Percentiles rank a stretch among this genome's conserved stretches.
These are phyloP conservation scores for Coccomyxa subellipsoidea DNA, from an alignment of 163 green algal species.

Conservation along the genomic window DNA sequence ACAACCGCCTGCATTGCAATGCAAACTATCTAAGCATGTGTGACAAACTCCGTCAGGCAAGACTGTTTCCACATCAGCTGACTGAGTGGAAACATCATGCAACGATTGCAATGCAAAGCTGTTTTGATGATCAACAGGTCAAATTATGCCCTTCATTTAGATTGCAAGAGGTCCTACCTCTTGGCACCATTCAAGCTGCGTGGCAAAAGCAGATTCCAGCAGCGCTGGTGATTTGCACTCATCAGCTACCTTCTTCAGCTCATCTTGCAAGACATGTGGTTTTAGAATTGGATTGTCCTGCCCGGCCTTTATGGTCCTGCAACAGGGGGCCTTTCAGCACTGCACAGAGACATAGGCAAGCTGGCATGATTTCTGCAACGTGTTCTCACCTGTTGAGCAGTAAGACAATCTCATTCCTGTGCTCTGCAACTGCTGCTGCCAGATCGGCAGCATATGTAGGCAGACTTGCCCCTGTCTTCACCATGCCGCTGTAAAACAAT, in stretches of 20 bases:
- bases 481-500: too few relatives aligned
- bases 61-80: too few relatives aligned
- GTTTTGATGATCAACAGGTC: too few relatives aligned
- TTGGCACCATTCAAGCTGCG: neutral
- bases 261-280: neutral
- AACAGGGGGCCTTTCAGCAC: neutral
- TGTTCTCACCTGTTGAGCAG: neutral
- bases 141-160: too few relatives aligned
- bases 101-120: too few relatives aligned
- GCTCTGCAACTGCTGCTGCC: neutral
- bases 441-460: neutral
- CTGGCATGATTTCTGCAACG: neutral
- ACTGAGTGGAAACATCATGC: too few relatives aligned
- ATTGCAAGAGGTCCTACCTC: neutral
- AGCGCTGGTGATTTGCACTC: neutral
- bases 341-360: too few relatives aligned
- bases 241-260: neutral
- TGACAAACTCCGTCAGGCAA: too few relatives aligned
- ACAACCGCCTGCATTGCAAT: conserved; percentile 44
- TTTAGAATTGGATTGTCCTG: neutral
- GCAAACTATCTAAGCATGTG: too few relatives aligned
- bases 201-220: neutral
- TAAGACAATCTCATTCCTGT: neutral
- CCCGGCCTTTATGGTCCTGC: neutral
- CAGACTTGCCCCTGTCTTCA: neutral